Evolutionary conservation across 2,329 filamentous ascomycete species (phyloP), one percentile per base, ranked within the genome.

Genomic region (Arthrobotrys sinensis): DNA sequence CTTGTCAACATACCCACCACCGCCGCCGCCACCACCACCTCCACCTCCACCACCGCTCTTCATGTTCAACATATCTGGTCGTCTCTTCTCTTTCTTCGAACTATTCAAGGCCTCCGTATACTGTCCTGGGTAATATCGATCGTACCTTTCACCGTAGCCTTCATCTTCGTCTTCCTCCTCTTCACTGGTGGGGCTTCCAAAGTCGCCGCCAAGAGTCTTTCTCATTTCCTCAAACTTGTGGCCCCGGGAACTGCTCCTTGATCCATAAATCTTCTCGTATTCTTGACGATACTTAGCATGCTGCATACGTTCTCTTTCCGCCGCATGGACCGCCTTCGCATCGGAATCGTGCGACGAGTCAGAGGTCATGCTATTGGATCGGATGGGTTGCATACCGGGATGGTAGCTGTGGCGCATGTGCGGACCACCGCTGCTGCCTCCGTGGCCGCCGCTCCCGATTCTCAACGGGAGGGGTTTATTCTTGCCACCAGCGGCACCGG

Each of bases 321-420:
- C 76, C 12, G 76, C 76, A 52, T 73, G 64, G 55, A 79, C 45
- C 21, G 76, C 76, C 21, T 73, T 79, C 16, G 69, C 76, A 28
- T 79, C 76, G 63, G 76, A 79, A 65, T 79, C 76, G 43, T 64
- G 68, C 62, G 76, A 79, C 40, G 76, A 75, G 32, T 69, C 64
- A 57, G 76, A 79, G 34, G 75, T 78, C 75, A 78, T 78, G 62
- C 75, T 78, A 50, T 68, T 78, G 34, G 75, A 72, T 64, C 75
- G 66, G 67, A 78, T 78, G 53, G 75, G 75, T 57, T 24, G 75
- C 75, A 78, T 78, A 68, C 75, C 75, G 48, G 75, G 75, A 66
- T 78, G 75, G 63, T 78, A 78, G 62, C 75, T 78, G 65, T 78
- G 75, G 46, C 75, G 75, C 75, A 78, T 78, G 8, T 63, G 66